Conservation (phyloP, 2,329 filamentous ascomycete species). For the Anisogramma anomala region DNA sequence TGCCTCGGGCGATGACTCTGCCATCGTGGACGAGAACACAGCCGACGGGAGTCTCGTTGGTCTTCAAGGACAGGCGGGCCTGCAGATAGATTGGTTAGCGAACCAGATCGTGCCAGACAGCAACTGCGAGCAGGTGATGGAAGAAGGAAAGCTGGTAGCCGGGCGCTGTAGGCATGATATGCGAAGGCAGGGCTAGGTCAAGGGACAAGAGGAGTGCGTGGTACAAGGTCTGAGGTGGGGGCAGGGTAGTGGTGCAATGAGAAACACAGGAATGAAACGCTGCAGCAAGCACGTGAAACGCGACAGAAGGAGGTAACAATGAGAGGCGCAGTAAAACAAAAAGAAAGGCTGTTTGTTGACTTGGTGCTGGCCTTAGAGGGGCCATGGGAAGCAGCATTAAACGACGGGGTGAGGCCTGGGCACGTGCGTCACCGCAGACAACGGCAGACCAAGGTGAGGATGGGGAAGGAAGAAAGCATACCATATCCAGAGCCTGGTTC, state of each 20-base stretch:
- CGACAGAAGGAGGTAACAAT: neutral
- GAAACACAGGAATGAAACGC: conserved; percentile 18
- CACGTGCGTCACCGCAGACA: neutral
- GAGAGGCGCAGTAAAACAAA: neutral
- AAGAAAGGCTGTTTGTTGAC: too few species aligned
- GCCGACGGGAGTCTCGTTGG: conserved; percentile 90
- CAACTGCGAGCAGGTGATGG: too few species aligned
- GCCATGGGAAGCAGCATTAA: neutral
- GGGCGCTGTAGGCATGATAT: neutral
- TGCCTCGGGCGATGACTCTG: conserved; percentile 73
- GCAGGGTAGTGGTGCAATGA: neutral
- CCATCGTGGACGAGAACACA: conserved; percentile 81
- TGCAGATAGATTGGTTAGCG: conserved; percentile 24
- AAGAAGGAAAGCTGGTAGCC: neutral
- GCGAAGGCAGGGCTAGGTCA: neutral
- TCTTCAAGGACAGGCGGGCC: conserved; percentile 74
- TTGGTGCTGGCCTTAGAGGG: neutral
- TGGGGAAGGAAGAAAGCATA: conserved; percentile 28
- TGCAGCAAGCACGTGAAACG: conserved; percentile 8
- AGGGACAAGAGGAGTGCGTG: neutral
- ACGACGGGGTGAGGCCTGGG: neutral
- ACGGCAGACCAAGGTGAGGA: conserved; percentile 2
- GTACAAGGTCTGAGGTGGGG: neutral
- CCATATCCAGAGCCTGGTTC: conserved; percentile 78
- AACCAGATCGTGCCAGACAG: too few species aligned